Evolutionary conservation across 352 stramenopile genomes (phyloP).

Genomic region (Aphanomyces euteiches): DNA sequence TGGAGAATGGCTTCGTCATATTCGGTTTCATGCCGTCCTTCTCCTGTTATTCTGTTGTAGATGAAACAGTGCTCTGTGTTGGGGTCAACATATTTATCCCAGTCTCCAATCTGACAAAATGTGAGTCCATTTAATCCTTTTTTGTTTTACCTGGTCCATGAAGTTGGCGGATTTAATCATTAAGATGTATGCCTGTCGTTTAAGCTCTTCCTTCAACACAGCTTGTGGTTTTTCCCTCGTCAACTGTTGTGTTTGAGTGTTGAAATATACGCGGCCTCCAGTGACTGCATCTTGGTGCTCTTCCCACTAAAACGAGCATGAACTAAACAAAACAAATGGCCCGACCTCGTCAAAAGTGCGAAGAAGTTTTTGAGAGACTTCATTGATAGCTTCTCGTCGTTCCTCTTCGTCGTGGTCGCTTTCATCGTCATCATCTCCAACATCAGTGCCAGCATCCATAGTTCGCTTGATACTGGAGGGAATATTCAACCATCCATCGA

Average conservation of each 20-base stretch:
- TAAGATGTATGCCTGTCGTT: slow-evolving; percentile 51
- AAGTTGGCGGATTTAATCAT: slow-evolving; percentile 33
- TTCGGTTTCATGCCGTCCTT: slow-evolving; percentile 58
- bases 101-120: slow-evolving; percentile 39
- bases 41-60: slow-evolving; percentile 57
- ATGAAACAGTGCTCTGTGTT: slow-evolving; percentile 58
- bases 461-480: slow-evolving; percentile 29
- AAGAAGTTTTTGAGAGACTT: slow-evolving; percentile 17
- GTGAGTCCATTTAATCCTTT: not conserved
- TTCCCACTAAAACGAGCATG: slow-evolving; percentile 11
- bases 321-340: not conserved
- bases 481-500: slow-evolving; percentile 49
- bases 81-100: slow-evolving; percentile 59
- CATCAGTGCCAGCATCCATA: slow-evolving; percentile 41
- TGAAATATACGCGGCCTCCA: slow-evolving; percentile 29
- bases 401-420: not conserved
- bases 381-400: not conserved
- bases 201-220: slow-evolving; percentile 47
- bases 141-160: slow-evolving; percentile 1
- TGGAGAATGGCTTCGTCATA: slow-evolving; percentile 28
- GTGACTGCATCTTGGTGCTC: slow-evolving; percentile 15
- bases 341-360: slow-evolving; percentile 7
- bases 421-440: slow-evolving; percentile 36
- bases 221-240: slow-evolving; percentile 52
- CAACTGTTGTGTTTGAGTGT: slow-evolving; percentile 38